phyloP scores from a whole-genome alignment of 2,329 filamentous ascomycete species.

The Phialophora tarda region DNA sequence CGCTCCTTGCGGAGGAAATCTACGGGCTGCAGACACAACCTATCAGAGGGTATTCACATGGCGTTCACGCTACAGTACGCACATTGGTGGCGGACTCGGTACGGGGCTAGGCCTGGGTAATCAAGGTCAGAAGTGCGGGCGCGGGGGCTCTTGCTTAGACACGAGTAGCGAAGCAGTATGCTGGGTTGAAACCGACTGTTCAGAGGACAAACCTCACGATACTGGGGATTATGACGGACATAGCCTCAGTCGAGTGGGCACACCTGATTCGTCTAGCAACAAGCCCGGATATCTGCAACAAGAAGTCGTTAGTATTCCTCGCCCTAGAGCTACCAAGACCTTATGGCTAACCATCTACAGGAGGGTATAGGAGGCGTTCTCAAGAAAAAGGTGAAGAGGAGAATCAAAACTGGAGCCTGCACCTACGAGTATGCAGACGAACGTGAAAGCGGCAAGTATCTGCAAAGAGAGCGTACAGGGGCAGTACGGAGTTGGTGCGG shows the following conservation, averaged over 20 bases:
- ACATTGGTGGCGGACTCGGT: conserved; percentile 78
- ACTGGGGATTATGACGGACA: conserved; percentile 49
- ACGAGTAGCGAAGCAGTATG: conserved; percentile 74
- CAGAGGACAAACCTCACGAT: conserved; percentile 66
- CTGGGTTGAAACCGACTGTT: conserved; percentile 73
- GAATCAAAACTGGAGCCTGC: conserved; percentile 79
- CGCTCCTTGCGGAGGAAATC: conserved; percentile 76
- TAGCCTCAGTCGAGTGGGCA: conserved; percentile 26
- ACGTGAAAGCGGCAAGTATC: conserved; percentile 66
- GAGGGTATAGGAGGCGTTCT: conserved; percentile 87
- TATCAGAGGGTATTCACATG: conserved; percentile 80
- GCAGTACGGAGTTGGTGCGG: conserved; percentile 82
- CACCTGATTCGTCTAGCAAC: conserved; percentile 43
- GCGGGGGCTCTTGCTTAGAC: conserved; percentile 76
- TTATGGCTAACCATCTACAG: conserved; percentile 1
- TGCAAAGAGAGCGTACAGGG: conserved; percentile 73
- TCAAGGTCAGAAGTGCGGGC: conserved; percentile 85
- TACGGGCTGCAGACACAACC: conserved; percentile 62
- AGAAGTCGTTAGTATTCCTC: conserved; percentile 62
- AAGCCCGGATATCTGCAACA: conserved; percentile 78
- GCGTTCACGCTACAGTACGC: conserved; percentile 79
- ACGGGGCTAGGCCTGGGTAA: conserved; percentile 88
- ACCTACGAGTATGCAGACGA: conserved; percentile 88
- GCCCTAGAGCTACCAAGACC: background rate
- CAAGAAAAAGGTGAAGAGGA: conserved; percentile 84